Evolutionary conservation across 2,329 filamentous ascomycete species (phyloP).

Genomic region (Dactylellina cionopaga): DNA sequence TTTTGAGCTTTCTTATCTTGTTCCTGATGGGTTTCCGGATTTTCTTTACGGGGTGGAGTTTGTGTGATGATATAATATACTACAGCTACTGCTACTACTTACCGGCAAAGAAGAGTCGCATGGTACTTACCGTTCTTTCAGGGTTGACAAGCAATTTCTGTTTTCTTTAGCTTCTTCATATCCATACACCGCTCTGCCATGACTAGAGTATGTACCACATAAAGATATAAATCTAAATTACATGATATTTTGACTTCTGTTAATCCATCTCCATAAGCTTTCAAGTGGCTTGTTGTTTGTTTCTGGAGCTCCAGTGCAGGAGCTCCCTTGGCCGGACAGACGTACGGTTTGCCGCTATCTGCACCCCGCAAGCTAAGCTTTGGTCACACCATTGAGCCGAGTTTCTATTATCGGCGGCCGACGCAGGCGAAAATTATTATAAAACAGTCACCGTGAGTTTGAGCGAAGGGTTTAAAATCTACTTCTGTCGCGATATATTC

Average conservation of each 20-base stretch:
- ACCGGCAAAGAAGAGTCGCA: too few relatives aligned
- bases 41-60: too few relatives aligned
- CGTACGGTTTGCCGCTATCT: constrained; percentile 3
- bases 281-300: not conserved
- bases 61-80: too few relatives aligned
- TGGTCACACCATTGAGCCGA: not conserved
- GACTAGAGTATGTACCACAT: not conserved
- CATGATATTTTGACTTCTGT: not conserved
- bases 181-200: not conserved
- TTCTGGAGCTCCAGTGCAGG: not conserved
- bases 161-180: not conserved
- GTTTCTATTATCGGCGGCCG: constrained; percentile 16
- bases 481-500: constrained; percentile 18
- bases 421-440: constrained; percentile 14
- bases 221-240: too few relatives aligned
- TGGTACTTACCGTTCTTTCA: too few relatives aligned
- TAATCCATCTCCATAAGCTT: not conserved
- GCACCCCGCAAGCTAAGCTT: constrained; percentile 5
- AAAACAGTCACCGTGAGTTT: too few relatives aligned
- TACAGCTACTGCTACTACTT: too few relatives aligned
- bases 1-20: not conserved
- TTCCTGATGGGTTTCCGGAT: too few relatives aligned
- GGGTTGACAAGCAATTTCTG: not conserved
- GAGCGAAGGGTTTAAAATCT: too few relatives aligned
- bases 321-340: not conserved